Evolutionary conservation across 1,139 yeast genomes (phyloP).

Genomic region (Taiozyma sp.): DNA sequence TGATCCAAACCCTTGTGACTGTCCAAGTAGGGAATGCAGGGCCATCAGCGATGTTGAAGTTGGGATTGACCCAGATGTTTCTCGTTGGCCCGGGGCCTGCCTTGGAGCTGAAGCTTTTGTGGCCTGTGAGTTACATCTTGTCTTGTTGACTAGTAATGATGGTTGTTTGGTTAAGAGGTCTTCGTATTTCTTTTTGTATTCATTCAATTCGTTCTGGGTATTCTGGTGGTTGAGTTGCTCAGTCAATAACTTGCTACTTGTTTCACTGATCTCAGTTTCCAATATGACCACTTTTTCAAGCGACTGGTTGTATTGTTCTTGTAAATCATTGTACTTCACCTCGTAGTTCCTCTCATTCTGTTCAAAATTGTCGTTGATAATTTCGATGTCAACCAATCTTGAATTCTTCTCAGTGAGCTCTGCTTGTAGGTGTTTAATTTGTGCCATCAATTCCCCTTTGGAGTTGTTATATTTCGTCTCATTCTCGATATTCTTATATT

Average conservation of each 20-base stretch:
- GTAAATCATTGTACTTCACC: conserved; percentile 19
- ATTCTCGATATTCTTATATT: conserved; percentile 7
- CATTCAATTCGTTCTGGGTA: conserved; percentile 18
- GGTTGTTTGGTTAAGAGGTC: conserved; percentile 4
- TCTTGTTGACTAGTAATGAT: background rate
- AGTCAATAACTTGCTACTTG: conserved; percentile 16
- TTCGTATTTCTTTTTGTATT: conserved; percentile 13
- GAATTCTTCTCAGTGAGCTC: conserved; percentile 20
- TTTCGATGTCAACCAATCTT: conserved; percentile 25
- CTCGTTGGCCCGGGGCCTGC: background rate
- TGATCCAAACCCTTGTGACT: conserved; percentile 24
- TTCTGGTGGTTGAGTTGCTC: conserved; percentile 24
- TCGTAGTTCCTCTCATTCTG: conserved; percentile 24
- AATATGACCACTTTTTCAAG: conserved; percentile 21
- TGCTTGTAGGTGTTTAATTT: conserved; percentile 12
- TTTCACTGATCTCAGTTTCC: conserved; percentile 21
- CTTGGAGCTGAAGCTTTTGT: background rate
- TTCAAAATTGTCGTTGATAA: conserved; percentile 24
- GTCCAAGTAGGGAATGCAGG: conserved; percentile 24
- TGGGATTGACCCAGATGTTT: background rate
- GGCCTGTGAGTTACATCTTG: background rate
- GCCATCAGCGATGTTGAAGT: conserved; percentile 24
- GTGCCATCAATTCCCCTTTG: conserved; percentile 7
- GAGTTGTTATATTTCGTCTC: conserved; percentile 13
- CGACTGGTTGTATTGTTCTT: conserved; percentile 15